A percentile compares a stretch with the other conserved stretches of the same genome.
Conservation (phyloP, 495 filamentous ascomycete species). For the Thermochaetoides thermophila region DNA sequence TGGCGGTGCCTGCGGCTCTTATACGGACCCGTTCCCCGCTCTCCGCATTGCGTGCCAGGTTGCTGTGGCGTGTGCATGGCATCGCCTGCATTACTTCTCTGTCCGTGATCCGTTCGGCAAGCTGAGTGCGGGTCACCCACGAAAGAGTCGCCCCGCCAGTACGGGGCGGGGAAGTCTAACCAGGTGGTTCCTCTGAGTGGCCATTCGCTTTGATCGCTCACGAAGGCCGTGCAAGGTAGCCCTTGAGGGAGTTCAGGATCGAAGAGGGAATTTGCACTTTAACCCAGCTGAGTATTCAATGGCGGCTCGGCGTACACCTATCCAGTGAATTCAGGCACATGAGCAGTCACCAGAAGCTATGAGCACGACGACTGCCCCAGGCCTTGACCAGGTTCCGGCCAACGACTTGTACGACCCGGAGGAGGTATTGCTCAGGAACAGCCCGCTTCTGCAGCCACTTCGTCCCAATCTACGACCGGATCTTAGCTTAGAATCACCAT, state of each 20-base stretch:
- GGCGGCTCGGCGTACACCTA: neutral
- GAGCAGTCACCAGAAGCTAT: constrained; percentile 19
- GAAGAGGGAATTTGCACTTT: neutral
- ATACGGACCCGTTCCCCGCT: neutral
- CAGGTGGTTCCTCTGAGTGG: no score
- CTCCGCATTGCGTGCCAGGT: neutral
- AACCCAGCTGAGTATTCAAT: neutral
- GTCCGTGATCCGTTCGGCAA: neutral
- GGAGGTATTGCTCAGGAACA: constrained; percentile 27
- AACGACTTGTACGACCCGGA: constrained; percentile 32
- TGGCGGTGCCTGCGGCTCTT: neutral
- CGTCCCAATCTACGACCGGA: constrained; percentile 25
- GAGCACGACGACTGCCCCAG: constrained; percentile 26
- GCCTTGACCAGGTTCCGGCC: constrained; percentile 24
- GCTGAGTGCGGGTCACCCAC: neutral
- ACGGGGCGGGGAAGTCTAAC: neutral
- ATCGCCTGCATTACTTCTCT: no score
- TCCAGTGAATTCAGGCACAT: neutral
- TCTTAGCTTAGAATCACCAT: constrained; percentile 16
- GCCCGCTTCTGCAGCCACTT: constrained; percentile 27
- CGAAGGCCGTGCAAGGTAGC: neutral
- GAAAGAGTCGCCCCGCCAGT: neutral
- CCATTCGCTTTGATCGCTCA: neutral
- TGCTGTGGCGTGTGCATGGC: no score
- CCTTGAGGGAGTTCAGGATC: neutral